phyloP scores from a whole-genome alignment of 202 grass and related monocot genomes.

The Carex arenaria region DNA sequence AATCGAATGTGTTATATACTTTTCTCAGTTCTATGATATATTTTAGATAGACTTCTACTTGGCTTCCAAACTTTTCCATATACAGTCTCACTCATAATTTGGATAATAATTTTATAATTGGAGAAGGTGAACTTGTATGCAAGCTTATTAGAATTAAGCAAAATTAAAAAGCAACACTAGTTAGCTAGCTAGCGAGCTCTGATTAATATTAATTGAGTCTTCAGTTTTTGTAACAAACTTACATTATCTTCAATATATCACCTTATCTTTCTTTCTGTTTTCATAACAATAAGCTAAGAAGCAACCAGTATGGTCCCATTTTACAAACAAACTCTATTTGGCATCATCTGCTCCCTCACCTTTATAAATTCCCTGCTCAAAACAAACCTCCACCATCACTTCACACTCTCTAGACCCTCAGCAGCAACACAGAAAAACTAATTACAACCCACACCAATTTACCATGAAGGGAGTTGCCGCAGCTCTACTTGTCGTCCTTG shows the following conservation, averaged over 20 bases:
- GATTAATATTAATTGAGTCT: no score
- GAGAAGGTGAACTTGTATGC: not conserved
- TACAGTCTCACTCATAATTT: not conserved
- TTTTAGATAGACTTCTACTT: no score
- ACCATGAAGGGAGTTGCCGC: slow-evolving; percentile 25
- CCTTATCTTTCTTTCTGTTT: not conserved
- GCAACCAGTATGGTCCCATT: not conserved
- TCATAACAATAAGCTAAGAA: not conserved
- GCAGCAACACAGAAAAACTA: not conserved
- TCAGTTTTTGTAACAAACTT: not conserved
- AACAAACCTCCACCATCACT: not conserved
- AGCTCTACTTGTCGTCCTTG: not conserved
- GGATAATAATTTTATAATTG: not conserved
- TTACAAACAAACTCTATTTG: slow-evolving; percentile 6
- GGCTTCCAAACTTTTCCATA: no score
- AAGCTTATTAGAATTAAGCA: not conserved
- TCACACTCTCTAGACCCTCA: not conserved
- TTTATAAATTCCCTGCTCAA: slow-evolving; percentile 13
- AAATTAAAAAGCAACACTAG: not conserved
- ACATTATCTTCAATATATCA: not conserved
- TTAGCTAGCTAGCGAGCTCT: no score
- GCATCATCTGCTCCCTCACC: not conserved
- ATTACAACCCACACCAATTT: no score
- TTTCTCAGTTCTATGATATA: no score
- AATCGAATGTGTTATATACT: no score